phyloP scores from a whole-genome alignment of 176 grass and related monocot species.

The Tillandsia leiboldiana region DNA sequence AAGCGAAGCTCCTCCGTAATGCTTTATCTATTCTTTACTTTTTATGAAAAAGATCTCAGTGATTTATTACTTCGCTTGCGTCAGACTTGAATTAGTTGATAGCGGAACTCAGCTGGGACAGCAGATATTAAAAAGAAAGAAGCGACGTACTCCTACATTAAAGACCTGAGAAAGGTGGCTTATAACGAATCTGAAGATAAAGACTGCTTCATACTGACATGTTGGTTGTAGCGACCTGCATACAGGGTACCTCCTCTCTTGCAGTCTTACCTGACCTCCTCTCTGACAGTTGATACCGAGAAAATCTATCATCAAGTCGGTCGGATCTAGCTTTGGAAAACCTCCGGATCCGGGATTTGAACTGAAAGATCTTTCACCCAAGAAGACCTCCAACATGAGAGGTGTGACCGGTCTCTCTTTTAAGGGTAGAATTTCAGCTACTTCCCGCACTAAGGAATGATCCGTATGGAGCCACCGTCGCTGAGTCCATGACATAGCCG shows the following conservation, averaged over 20 bases:
- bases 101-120: constrained; percentile 1
- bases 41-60: not conserved
- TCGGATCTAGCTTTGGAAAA: not conserved
- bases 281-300: not conserved
- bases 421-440: not conserved
- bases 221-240: not conserved
- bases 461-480: not conserved
- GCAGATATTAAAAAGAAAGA: constrained; percentile 2
- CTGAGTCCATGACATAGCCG: constrained; percentile 1
- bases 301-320: constrained; percentile 1
- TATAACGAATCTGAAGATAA: too few relatives aligned
- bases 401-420: not conserved
- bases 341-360: not conserved
- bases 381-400: not conserved
- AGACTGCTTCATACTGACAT: too few relatives aligned
- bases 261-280: not conserved
- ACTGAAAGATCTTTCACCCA: too few relatives aligned
- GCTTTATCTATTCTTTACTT: too few relatives aligned
- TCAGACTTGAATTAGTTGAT: constrained; percentile 2
- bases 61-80: not conserved
- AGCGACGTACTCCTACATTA: not conserved
- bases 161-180: too few relatives aligned
- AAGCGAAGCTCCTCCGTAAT: too few relatives aligned
- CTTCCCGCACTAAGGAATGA: not conserved
- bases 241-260: not conserved